These are phyloP conservation scores for Saccharomyces hybrid DNA, from an alignment of 1,139 yeast genomes.

Conservation along the genomic window DNA sequence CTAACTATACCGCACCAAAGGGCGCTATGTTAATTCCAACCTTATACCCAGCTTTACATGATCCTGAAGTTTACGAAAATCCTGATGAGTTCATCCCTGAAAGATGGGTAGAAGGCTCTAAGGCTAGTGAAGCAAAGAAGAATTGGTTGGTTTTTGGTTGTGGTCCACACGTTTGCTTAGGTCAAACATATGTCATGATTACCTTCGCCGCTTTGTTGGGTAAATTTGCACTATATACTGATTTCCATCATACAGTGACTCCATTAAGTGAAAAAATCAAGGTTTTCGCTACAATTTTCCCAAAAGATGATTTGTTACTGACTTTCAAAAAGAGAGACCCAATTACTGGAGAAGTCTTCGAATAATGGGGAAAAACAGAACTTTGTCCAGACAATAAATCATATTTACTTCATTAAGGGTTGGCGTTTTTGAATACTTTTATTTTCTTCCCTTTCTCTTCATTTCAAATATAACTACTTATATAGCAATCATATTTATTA, in stretches of 20 bases:
- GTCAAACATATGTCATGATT: slow-evolving; percentile 88
- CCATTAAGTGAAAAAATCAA: slow-evolving; percentile 81
- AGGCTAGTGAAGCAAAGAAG: slow-evolving; percentile 57
- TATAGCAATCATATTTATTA: not conserved
- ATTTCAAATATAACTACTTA: not conserved
- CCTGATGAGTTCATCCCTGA: slow-evolving; percentile 95
- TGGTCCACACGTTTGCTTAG: slow-evolving; percentile 93
- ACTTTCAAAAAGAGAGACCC: slow-evolving; percentile 60
- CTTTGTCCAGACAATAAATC: not conserved
- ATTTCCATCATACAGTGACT: slow-evolving; percentile 76
- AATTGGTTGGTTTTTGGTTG: slow-evolving; percentile 96
- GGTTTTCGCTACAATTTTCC: slow-evolving; percentile 97
- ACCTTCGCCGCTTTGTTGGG: slow-evolving; percentile 86
- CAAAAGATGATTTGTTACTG: slow-evolving; percentile 84
- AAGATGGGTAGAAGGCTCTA: slow-evolving; percentile 74
- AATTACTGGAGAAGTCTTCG: slow-evolving; percentile 28
- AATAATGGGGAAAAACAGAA: slow-evolving; percentile 7
- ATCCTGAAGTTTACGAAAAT: slow-evolving; percentile 88
- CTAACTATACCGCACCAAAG: slow-evolving; percentile 84
- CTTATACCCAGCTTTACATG: slow-evolving; percentile 90
- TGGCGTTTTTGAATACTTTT: not conserved
- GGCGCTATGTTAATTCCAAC: slow-evolving; percentile 97
- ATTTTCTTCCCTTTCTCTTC: not conserved
- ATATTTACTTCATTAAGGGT: not conserved
- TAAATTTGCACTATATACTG: slow-evolving; percentile 71